Percentiles rank a stretch among this genome's conserved stretches.
phyloP scores from a whole-genome alignment of 2,329 filamentous ascomycete species.

The Clathrospora elynae region DNA sequence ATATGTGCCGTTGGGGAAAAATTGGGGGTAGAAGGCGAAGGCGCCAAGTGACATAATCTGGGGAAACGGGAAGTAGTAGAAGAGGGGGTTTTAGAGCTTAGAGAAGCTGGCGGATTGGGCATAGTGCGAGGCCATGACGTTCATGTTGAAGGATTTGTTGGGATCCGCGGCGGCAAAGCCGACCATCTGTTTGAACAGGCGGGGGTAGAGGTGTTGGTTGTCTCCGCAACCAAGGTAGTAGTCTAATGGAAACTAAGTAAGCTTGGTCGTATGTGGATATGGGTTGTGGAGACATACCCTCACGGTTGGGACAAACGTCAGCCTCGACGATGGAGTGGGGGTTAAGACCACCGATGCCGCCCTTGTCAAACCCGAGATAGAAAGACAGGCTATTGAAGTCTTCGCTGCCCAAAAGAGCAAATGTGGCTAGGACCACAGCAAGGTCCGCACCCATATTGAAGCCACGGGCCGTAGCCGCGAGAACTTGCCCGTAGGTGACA shows the following conservation, averaged over 20 bases:
- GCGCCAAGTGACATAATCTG: slow-evolving; percentile 57
- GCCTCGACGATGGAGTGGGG: slow-evolving; percentile 54
- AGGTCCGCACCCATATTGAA: slow-evolving; percentile 34
- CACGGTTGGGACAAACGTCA: slow-evolving; percentile 32
- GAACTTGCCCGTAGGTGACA: slow-evolving; percentile 22
- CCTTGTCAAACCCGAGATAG: slow-evolving; percentile 27
- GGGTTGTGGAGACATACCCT: slow-evolving; percentile 42
- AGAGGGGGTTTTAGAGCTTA: slow-evolving; percentile 52
- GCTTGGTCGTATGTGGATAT: slow-evolving; percentile 26
- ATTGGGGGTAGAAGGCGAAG: slow-evolving; percentile 31
- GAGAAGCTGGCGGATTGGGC: slow-evolving; percentile 51
- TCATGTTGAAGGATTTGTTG: slow-evolving; percentile 31
- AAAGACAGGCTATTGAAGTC: slow-evolving; percentile 29
- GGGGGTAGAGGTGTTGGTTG: slow-evolving; percentile 50
- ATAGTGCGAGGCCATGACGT: slow-evolving; percentile 34
- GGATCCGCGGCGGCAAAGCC: slow-evolving; percentile 23
- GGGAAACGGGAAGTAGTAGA: slow-evolving; percentile 44
- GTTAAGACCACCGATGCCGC: slow-evolving; percentile 28
- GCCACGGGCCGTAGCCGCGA: slow-evolving; percentile 24
- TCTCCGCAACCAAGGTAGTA: slow-evolving; percentile 47
- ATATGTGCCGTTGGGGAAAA: slow-evolving; percentile 47
- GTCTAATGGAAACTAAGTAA: slow-evolving; percentile 37
- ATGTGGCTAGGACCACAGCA: slow-evolving; percentile 41
- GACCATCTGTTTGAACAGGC: slow-evolving; percentile 23
- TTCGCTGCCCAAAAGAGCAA: slow-evolving; percentile 25